Conservation (phyloP, 345 rosid species). For the Heritiera fomes region DNA sequence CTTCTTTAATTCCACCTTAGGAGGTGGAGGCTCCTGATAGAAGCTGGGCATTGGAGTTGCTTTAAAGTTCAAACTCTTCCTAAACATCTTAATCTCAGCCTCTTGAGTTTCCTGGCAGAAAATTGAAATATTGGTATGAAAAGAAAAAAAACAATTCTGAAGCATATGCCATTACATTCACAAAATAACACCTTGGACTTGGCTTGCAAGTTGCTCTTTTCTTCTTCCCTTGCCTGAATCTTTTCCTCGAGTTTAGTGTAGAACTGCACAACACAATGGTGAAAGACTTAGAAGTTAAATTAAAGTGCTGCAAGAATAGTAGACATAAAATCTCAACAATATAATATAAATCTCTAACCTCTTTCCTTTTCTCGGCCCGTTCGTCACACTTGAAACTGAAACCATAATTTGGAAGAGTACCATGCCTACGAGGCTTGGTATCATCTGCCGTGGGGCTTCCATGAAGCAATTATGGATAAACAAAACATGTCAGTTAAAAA, state of each 20-base stretch:
- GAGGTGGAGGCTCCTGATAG: conserved; percentile 94
- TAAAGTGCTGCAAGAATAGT: neutral
- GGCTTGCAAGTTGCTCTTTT: conserved; percentile 75
- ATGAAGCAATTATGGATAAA: conserved; percentile 39
- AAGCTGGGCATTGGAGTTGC: conserved; percentile 99
- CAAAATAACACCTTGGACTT: conserved; percentile 75
- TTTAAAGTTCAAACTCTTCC: conserved; percentile 92
- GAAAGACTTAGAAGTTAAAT: conserved; percentile 14
- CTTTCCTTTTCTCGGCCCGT: conserved; percentile 97
- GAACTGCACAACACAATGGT: conserved; percentile 53
- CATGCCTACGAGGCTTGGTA: conserved; percentile 59
- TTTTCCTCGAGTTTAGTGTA: conserved; percentile 95
- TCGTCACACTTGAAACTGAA: conserved; percentile 96
- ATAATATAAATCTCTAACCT: conserved; percentile 54
- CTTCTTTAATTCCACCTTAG: conserved; percentile 88
- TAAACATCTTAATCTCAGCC: conserved; percentile 85
- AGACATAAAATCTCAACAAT: conserved; percentile 3
- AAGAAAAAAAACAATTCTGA: neutral
- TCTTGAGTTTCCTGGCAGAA: conserved; percentile 83
- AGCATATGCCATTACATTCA: conserved; percentile 11
- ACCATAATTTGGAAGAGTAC: conserved; percentile 92
- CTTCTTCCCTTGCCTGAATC: conserved; percentile 91
- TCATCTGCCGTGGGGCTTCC: conserved; percentile 70
- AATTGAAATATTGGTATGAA: conserved; percentile 12
- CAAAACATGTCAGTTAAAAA: conserved; percentile 12